Evolutionary conservation across 805 yeast genomes (phyloP), one percentile per base, ranked within the genome.

Genomic region (Grigorovia transvaalensis): DNA sequence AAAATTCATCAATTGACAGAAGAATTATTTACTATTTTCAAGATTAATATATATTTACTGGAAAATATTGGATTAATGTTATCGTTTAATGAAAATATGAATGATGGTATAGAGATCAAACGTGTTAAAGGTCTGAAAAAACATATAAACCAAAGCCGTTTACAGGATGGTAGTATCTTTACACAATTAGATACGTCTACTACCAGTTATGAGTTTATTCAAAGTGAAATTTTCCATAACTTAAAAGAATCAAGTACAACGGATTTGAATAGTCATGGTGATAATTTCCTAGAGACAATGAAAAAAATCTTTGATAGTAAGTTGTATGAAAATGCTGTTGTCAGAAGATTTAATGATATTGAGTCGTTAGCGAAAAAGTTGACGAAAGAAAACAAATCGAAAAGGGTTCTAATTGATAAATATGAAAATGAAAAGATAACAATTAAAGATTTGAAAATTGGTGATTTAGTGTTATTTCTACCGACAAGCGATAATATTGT

Each of bases 321-420:
- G 47, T 46, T 69, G 9, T 71, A 66, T 47, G 69, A 71, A 41
- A 64, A 69, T 13, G 71, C 79, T 13, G 78, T 89, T 2, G 75
- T 82, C 42, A 81, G 84, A 62, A 73, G 99, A 53, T 90, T 93
- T 60, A 80, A 78, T 51, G 98, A 91, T 62, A 95, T 91, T 49
- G 98, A 93, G 64, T 79, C 84, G 6, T 74, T 90, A 59, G 98
- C 98, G 1, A 82, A 93, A 60, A 85, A 81, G 61, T 74, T 87
- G 54, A 87, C 90, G 52, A 84, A 83, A 61, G 84, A 79, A 55
- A 58, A 77, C 20, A 68, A 70, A 46, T 62, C 59, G 29, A 65
- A 62, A 48, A 59, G 56, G 20, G 51, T 44, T 9, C 45, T 57
- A n/a, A 54, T 78, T 11, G 62, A 62, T 5, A 60, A 59, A 43